Base-by-base conservation (phyloP, 129 eudicot species). In the Sambucus nigra region DNA sequence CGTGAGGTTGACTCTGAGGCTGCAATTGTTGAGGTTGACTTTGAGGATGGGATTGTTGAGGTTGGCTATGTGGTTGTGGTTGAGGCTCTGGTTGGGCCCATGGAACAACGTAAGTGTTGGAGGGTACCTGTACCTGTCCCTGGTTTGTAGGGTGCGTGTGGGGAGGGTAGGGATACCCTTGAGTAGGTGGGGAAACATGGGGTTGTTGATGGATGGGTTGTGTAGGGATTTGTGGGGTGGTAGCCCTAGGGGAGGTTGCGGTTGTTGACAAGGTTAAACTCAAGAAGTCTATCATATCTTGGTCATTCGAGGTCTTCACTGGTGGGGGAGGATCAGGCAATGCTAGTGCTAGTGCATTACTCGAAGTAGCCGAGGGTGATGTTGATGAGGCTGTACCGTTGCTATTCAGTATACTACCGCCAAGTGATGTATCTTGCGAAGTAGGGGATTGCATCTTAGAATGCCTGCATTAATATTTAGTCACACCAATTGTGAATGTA, bases 41-140 rank as follows among this genome's bases (percentile, higher is more conserved):
- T 18, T 50, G 68, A 21, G 56, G 44, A 16, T 40, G n/a, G n/a
- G 52, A 55, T 7, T n/a, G n/a, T n/a, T n/a, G n/a, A n/a, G n/a
- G n/a, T n/a, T 64, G 72, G 2, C 55, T 38, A 16, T 40, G 52
- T 2, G 50, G 46, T 53, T 70, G 74, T 1, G 48, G 63, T 35
- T 70, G 83, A 0, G 80, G 66, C 26, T 85, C 74, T 0, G 95
- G 67, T 59, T 78, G 83, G 21, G 98, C 95, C 95, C 97, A 89
- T 5, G 97, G 93, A 38, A 82, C 95, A 25, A 82, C 78, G 19
- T 89, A 84, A 50, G 57, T 81, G 66, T 65, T 73, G 52, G 57
- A 73, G 51, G 67, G 59, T 25, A 53, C 42, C 9, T 35, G 42
- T 7, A 2, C 50, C 25, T 66, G 70, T 40, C 38, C 57, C 45